Percentiles rank a stretch among this genome's conserved stretches.
Evolutionary conservation across 164 flowering plant species (phyloP).

Genomic region (Annona squamosa): DNA sequence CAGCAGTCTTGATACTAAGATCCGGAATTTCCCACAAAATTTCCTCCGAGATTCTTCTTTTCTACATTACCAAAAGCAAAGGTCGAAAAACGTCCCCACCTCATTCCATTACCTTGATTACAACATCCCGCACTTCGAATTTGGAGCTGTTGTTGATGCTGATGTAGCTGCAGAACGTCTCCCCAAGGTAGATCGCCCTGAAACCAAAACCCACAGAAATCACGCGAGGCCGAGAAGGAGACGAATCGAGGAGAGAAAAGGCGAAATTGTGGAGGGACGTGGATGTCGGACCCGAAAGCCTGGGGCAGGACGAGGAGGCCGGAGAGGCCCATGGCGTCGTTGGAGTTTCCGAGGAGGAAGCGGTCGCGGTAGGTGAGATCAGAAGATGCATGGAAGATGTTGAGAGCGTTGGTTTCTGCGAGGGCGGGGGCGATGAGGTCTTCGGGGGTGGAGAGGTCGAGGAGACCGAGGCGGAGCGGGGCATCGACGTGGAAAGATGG

Average conservation of each 20-base stretch:
- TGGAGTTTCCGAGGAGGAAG: constrained; percentile 49
- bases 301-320: constrained; percentile 94
- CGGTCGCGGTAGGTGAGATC: constrained; percentile 68
- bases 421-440: constrained; percentile 28
- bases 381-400: constrained; percentile 28
- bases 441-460: constrained; percentile 81
- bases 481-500: constrained; percentile 76
- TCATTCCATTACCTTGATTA: constrained; percentile 57
- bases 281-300: constrained; percentile 62
- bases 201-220: neutral
- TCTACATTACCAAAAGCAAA: no score
- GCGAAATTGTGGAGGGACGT: constrained; percentile 4
- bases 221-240: neutral
- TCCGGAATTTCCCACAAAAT: no score
- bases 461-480: constrained; percentile 66
- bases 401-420: constrained; percentile 50
- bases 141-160: constrained; percentile 93
- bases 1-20: no score
- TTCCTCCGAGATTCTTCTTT: no score
- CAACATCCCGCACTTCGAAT: constrained; percentile 74
- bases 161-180: constrained; percentile 91
- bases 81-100: no score
- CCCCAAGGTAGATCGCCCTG: constrained; percentile 96
- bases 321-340: constrained; percentile 73
- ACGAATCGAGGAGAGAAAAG: neutral